These are phyloP conservation scores for Starmerella stellata DNA, from an alignment of 805 yeast species.

Conservation along the genomic window DNA sequence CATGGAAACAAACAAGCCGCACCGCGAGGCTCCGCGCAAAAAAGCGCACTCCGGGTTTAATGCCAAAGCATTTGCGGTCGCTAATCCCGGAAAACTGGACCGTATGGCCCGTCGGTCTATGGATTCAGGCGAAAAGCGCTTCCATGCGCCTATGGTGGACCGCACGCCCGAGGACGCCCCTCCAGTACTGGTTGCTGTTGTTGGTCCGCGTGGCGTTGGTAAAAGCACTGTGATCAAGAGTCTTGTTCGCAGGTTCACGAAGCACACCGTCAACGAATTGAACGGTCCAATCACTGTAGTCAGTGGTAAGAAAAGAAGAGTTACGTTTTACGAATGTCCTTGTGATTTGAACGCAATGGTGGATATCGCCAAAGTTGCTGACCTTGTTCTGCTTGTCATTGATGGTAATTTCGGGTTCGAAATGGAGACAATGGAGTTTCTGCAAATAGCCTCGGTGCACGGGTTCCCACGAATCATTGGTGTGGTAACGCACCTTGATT, in stretches of 20 bases:
- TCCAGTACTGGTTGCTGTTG: constrained; percentile 88
- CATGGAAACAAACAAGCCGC: constrained; percentile 46
- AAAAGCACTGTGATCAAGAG: constrained; percentile 85
- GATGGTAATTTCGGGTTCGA: constrained; percentile 97
- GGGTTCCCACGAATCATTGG: constrained; percentile 98
- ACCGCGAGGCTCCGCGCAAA: constrained; percentile 44
- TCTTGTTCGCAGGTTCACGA: constrained; percentile 68
- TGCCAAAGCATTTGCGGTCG: constrained; percentile 67
- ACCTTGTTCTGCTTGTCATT: constrained; percentile 66
- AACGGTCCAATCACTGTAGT: constrained; percentile 96
- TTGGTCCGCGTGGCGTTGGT: constrained; percentile 98
- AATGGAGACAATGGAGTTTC: constrained; percentile 98
- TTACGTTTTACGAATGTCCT: constrained; percentile 81
- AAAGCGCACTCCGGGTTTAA: constrained; percentile 76
- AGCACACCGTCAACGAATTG: constrained; percentile 66
- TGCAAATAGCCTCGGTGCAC: constrained; percentile 90
- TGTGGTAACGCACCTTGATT: constrained; percentile 84
- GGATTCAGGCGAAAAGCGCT: constrained; percentile 62
- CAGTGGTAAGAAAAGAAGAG: constrained; percentile 79
- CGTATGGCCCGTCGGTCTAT: constrained; percentile 67
- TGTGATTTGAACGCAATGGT: constrained; percentile 91
- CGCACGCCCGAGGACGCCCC: constrained; percentile 97
- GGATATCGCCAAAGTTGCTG: constrained; percentile 90
- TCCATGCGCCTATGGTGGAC: constrained; percentile 95
- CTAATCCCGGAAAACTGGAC: constrained; percentile 73